Conservation (phyloP, 305 asterid species). For the Petunia hybrid region DNA sequence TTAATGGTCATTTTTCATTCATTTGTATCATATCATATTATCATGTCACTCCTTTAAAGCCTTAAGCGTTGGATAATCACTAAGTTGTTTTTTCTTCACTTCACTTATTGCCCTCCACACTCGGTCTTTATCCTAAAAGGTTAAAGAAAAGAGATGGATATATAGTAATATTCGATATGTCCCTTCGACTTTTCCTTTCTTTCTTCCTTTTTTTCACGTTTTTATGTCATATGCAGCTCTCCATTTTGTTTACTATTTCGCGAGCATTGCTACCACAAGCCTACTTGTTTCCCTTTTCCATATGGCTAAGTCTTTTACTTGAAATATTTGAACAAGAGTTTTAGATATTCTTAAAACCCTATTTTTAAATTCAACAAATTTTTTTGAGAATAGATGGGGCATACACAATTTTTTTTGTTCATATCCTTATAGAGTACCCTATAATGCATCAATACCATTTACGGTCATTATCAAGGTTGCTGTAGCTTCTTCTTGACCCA, state of each 20-base stretch:
- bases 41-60: neutral
- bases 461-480: conserved; percentile 9
- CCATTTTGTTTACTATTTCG: neutral
- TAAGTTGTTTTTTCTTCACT: conserved; percentile 29
- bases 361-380: neutral
- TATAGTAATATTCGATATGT: conserved; percentile 25
- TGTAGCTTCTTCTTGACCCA: conserved; percentile 22
- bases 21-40: neutral
- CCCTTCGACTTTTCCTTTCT: conserved; percentile 24
- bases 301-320: neutral
- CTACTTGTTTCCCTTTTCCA: neutral
- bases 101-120: conserved; percentile 36
- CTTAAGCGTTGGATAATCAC: conserved; percentile 14
- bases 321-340: neutral
- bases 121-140: conserved; percentile 41
- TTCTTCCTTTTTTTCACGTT: neutral
- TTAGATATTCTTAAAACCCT: too few relatives aligned
- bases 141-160: conserved; percentile 32
- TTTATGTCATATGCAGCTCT: conserved; percentile 24
- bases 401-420: neutral
- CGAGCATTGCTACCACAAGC: neutral
- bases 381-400: neutral
- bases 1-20: conserved; percentile 36
- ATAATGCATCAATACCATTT: neutral
- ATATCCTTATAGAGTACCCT: neutral